Conservation (phyloP, 2,329 filamentous ascomycete genomes). For the Graphiopsis chlorocephala region DNA sequence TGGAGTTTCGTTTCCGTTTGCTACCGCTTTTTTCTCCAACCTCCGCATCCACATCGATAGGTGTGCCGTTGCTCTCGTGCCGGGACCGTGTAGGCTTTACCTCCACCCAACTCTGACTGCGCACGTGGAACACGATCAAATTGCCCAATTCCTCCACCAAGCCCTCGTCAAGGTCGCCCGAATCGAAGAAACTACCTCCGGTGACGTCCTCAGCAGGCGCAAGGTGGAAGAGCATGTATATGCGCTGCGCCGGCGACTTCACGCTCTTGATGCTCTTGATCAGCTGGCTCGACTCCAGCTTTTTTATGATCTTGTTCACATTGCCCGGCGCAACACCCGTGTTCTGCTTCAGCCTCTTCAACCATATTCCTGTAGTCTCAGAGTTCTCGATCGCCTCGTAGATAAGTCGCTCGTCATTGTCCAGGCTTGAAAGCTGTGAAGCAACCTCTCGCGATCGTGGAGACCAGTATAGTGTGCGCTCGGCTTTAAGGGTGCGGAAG, state of each 20-base stretch:
- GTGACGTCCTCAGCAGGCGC: slow-evolving; percentile 85
- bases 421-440: slow-evolving; percentile 43
- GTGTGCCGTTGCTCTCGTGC: slow-evolving; percentile 11
- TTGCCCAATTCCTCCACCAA: slow-evolving; percentile 77
- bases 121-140: slow-evolving; percentile 71
- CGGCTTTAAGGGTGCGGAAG: slow-evolving; percentile 31
- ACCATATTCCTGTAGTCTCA: slow-evolving; percentile 85
- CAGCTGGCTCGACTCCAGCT: slow-evolving; percentile 75
- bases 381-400: slow-evolving; percentile 87
- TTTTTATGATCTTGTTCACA: slow-evolving; percentile 78
- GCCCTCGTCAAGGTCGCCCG: slow-evolving; percentile 82
- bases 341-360: slow-evolving; percentile 74
- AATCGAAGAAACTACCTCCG: slow-evolving; percentile 91
- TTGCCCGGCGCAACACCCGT: slow-evolving; percentile 81
- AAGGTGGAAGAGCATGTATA: slow-evolving; percentile 88
- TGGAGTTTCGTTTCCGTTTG: slow-evolving; percentile 27
- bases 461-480: slow-evolving; percentile 31
- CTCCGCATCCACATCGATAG: slow-evolving; percentile 11
- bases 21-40: slow-evolving; percentile 16
- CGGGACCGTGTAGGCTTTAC: slow-evolving; percentile 31
- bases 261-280: slow-evolving; percentile 90
- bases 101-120: slow-evolving; percentile 67
- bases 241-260: slow-evolving; percentile 86
- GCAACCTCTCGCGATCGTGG: slow-evolving; percentile 15
- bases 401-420: slow-evolving; percentile 73